These are phyloP conservation scores for Tetrahymena elliotti DNA, from an alignment of 73 alveolate species.

Conservation along the genomic window DNA sequence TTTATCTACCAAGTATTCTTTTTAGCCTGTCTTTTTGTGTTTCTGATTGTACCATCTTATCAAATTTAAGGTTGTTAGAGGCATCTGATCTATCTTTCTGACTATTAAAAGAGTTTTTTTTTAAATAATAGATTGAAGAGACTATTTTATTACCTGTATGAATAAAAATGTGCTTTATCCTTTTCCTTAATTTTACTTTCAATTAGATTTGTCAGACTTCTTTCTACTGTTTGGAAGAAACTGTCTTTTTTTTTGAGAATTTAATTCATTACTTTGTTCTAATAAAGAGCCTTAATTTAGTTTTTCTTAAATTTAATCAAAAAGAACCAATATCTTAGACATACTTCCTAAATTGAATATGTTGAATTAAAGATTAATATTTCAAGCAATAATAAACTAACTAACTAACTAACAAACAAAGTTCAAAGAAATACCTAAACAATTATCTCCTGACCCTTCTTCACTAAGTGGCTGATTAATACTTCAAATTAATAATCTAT, in stretches of 20 bases:
- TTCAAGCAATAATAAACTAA: background rate
- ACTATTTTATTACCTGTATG: background rate
- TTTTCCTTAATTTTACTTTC: background rate
- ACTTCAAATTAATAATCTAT: background rate
- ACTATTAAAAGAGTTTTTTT: background rate
- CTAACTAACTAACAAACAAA: background rate
- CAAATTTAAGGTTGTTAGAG: background rate
- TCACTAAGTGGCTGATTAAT: background rate
- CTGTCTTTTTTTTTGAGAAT: background rate
- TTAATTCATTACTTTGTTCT: background rate
- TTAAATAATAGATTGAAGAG: background rate
- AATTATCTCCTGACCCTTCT: background rate
- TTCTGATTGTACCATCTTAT: background rate
- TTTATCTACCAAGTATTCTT: background rate
- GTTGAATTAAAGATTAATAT: background rate
- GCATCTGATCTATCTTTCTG: background rate
- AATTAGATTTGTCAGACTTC: background rate
- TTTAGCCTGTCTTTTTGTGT: background rate
- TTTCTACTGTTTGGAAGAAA: background rate
- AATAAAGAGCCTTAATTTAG: background rate
- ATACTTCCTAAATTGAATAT: background rate
- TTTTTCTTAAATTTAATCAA: background rate
- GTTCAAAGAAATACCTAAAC: background rate
- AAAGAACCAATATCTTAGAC: background rate
- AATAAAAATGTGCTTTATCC: background rate